Conservation (phyloP, 441 rosid genomes). For the Bruguiera hainesii region DNA sequence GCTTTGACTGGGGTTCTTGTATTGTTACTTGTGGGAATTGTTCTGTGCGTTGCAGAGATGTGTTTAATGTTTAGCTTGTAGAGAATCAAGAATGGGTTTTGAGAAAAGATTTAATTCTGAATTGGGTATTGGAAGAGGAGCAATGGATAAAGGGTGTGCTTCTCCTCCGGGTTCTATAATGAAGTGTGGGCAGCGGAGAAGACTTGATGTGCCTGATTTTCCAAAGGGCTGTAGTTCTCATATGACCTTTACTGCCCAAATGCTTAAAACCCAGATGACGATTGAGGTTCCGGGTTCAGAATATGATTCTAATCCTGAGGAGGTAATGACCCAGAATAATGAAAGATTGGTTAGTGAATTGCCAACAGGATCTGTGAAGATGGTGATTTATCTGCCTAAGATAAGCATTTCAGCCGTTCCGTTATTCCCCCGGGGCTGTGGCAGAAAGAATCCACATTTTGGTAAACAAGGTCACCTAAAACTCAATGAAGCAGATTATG, state of each 20-base stretch:
- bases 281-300: neutral
- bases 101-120: neutral
- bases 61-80: neutral
- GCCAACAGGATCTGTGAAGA: neutral
- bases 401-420: constrained; percentile 18
- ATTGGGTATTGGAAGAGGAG: neutral
- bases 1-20: no score
- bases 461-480: neutral
- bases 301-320: neutral
- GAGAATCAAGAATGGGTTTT: neutral
- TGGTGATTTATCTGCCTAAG: constrained; percentile 3
- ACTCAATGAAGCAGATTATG: neutral
- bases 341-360: neutral
- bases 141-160: neutral
- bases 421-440: constrained; percentile 20
- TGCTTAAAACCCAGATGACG: neutral
- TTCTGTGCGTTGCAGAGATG: no score
- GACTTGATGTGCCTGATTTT: constrained; percentile 14
- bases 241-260: neutral
- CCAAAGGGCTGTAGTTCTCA: constrained; percentile 18
- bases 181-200: neutral
- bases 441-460: neutral
- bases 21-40: no score
- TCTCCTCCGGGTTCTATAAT: neutral
- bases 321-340: neutral